Base-by-base conservation (phyloP, 345 rosid genomes). In the Acer saccharum region DNA sequence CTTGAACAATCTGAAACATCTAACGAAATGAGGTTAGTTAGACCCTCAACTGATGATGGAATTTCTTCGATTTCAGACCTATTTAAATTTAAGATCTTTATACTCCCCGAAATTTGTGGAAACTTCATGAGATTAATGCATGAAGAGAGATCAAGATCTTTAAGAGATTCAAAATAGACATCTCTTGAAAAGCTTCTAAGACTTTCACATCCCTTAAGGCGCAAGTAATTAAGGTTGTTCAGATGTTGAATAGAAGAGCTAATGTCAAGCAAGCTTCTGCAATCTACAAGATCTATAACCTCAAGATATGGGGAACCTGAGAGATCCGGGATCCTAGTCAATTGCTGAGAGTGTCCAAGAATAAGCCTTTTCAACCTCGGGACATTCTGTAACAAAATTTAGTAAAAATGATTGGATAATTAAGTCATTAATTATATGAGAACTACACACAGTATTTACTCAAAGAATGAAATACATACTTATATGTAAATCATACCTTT, bases 151-250 rank as follows among this genome's bases (percentile, higher is more conserved):
- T 41, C 58, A 29, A 80, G 81, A 14, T 10, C 12, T 27, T 21
- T 65, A 9, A 82, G 84, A 8, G 83, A 80, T 39, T 74, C 72
- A 81, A 85, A 62, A 44, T 73, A 72, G 17, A 84, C 69, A 18
- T 12, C 16, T n/a, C 66, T 79, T 5, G 90, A 87, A 64, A 88
- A 74, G 21, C 17, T 75, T 23, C 27, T 32, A 2, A 84, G 86
- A 6, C 68, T 79, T 11, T 14, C 50, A 73, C 89, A 85, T 0
- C 44, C 35, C 57, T 50, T 71, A 21, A 88, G 69, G 60, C 63
- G 69, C 58, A 88, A 16, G 2, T 23, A 11, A 4, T 10, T 46
- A 13, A 88, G 83, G 35, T 44, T 66, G 14, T 77, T 64, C 2
- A 78, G 82, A 43, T 7, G 23, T 57, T 71, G 72, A 4, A 70